Base-by-base conservation (phyloP, 2,329 filamentous ascomycete genomes). In the Colletotrichum magnum region DNA sequence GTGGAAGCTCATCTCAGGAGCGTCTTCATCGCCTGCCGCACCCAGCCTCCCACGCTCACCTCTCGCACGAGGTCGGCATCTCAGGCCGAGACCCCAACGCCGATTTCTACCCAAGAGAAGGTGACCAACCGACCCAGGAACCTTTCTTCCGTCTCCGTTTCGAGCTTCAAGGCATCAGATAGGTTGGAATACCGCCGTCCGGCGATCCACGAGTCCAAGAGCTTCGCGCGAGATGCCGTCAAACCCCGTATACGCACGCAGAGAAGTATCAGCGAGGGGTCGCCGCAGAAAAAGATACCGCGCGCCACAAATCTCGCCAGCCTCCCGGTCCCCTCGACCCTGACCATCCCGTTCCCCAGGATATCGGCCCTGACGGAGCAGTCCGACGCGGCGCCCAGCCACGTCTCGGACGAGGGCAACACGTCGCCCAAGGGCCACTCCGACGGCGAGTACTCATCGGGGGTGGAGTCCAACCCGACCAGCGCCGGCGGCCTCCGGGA, bases 301-400 rank as follows among this genome's bases (percentile, higher is more conserved):
- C 56, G 57, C 16, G 26, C 62, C 6, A 39, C 43, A 6, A 56
- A 28, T 1, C 24, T 60, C 6, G 36, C 43, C 6, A 56, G 15
- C 2, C 24, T 60, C 5, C 67, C 67, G 4, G 43, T 48, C 3
- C 63, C 67, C 15, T 54, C 56, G 21, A 61, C 64, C 16, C 51
- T 69, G 5, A 69, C 62, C 0, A 60, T 69, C 5, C 67, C 67
- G 0, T 69, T 69, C 51, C 67, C 67, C 7, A 43, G 67, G 43
- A 69, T 69, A 45, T 69, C 67, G 6, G 45, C 57, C 18, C 16
- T 69, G 63, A 66, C 67, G 2, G 67, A 69, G 45, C 67, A 66
- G 12, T 69, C 67, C 3, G 67, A 69, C 13, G 36, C 10, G 10
- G 50, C 58, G 6, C 24, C 45, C 6, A 28, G 56, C 36, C 36